Evolutionary conservation across 2,329 filamentous ascomycete species (phyloP), one percentile per base, ranked within the genome.

Genomic region (Penicillium decumbens): DNA sequence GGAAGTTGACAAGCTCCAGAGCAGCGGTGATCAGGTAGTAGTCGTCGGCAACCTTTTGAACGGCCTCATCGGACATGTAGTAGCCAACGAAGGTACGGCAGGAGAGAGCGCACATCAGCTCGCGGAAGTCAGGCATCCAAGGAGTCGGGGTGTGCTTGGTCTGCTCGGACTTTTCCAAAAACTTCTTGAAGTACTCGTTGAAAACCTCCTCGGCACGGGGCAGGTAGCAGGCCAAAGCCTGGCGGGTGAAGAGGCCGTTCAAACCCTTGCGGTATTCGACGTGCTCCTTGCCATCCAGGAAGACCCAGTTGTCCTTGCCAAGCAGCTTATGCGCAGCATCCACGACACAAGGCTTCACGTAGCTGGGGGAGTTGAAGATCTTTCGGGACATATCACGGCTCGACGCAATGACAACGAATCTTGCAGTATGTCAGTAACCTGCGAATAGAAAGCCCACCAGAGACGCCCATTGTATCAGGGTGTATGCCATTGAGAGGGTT

Each of bases 181-280:
- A 96, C 60, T 79, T 79, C 65, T 85, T 77, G 70, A 95, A 95
- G 76, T 95, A 96, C 49, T 79, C 77, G 70, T 89, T 85, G 76
- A 95, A 96, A 42, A 95, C 87, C 64, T 90, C 88, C 72, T 96
- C 89, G 75, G 96, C 89, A 41, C 88, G 88, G 37, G 92, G 93
- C 41, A 98, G 83, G 72, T 97, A 98, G 62, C 78, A 79, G 61
- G 89, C 85, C 64, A 98, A 82, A 18, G 92, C 89, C 68, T 88
- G 83, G 67, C 90, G 88, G 39, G 92, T 97, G 77, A 98, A 98
- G 25, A 97, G 81, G 50, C 85, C 86, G 71, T 96, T 97, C 59
- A 98, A 79, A 45, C 93, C 93, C 77, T 96, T 97, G 69, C 93
- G 91, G 75, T 93, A 98, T 65, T 97, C 93, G 60, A 95, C 89